phyloP scores from a whole-genome alignment of 108 stramenopile genomes.

The Stephanodiscus triporus region DNA sequence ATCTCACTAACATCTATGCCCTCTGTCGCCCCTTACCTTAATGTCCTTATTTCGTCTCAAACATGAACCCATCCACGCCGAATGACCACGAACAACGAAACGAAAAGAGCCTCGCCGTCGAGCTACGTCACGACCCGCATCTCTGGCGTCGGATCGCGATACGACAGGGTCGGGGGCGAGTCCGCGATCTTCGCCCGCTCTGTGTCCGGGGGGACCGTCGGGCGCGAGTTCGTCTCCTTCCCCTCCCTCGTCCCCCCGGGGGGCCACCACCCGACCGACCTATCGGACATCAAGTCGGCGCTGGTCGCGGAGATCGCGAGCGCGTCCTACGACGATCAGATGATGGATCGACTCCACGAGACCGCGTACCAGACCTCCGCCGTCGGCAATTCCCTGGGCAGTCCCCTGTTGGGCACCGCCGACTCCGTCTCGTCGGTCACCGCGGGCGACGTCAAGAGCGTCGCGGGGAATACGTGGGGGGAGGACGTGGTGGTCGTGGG shows the following conservation, averaged over 20 bases:
- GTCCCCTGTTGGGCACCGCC: slow-evolving; percentile 93
- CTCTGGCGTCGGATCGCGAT: slow-evolving; percentile 30
- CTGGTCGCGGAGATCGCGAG: slow-evolving; percentile 12
- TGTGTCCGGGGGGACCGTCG: slow-evolving; percentile 14
- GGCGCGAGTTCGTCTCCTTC: slow-evolving; percentile 35
- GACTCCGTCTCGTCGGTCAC: slow-evolving; percentile 86
- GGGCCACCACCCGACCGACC: not conserved
- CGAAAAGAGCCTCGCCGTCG: slow-evolving; percentile 10
- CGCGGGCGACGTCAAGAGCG: slow-evolving; percentile 67
- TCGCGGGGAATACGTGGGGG: slow-evolving; percentile 13
- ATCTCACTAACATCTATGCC: too few relatives aligned
- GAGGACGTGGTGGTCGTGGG: slow-evolving; percentile 90
- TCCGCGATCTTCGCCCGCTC: slow-evolving; percentile 35
- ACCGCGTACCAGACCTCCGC: slow-evolving; percentile 82
- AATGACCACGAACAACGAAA: not conserved
- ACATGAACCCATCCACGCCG: too few relatives aligned
- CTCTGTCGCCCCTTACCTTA: too few relatives aligned
- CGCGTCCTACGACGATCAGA: slow-evolving; percentile 64
- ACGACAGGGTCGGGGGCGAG: slow-evolving; percentile 39
- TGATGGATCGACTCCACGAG: slow-evolving; percentile 95
- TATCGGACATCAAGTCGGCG: slow-evolving; percentile 11
- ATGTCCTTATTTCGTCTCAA: too few relatives aligned
- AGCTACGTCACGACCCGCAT: slow-evolving; percentile 36
- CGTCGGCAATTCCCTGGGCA: slow-evolving; percentile 87
- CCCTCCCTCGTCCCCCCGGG: slow-evolving; percentile 5